These are phyloP conservation scores for Didymella keratinophila DNA, from an alignment of 2,329 filamentous ascomycete species.

Conservation along the genomic window DNA sequence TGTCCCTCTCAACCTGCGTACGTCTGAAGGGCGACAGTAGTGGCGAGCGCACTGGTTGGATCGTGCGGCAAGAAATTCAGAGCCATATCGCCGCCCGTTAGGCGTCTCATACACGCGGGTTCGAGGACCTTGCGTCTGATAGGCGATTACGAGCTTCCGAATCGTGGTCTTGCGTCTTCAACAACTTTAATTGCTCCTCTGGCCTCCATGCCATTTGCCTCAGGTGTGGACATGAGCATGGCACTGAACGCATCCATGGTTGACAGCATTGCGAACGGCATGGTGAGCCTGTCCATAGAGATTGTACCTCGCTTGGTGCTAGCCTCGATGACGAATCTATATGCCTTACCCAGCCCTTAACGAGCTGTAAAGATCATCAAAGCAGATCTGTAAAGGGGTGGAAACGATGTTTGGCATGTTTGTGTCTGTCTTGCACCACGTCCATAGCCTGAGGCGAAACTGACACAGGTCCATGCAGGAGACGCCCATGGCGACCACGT, in stretches of 20 bases:
- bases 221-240: conserved; percentile 6
- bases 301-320: conserved; percentile 22
- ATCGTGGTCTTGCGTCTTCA: conserved; percentile 12
- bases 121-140: conserved; percentile 31
- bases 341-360: conserved; percentile 34
- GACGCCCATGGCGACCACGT: conserved; percentile 3
- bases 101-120: conserved; percentile 35
- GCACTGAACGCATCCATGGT: conserved; percentile 14
- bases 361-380: conserved; percentile 14
- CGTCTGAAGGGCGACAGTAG: conserved; percentile 19
- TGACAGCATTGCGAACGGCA: conserved; percentile 16
- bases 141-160: conserved; percentile 24
- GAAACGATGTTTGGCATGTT: conserved; percentile 24
- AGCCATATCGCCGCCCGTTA: conserved; percentile 34
- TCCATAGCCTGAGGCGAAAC: conserved; percentile 25
- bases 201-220: conserved; percentile 10
- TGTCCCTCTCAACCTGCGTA: conserved; percentile 7
- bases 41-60: conserved; percentile 34
- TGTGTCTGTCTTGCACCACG: conserved; percentile 21
- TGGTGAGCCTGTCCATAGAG: conserved; percentile 11
- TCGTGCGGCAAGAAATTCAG: conserved; percentile 32
- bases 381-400: conserved; percentile 31
- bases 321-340: conserved; percentile 38
- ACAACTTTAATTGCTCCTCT: conserved; percentile 12
- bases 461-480: conserved; percentile 23